phyloP scores from a whole-genome alignment of 495 filamentous ascomycete species.

The Antarctomyces pellizariae region DNA sequence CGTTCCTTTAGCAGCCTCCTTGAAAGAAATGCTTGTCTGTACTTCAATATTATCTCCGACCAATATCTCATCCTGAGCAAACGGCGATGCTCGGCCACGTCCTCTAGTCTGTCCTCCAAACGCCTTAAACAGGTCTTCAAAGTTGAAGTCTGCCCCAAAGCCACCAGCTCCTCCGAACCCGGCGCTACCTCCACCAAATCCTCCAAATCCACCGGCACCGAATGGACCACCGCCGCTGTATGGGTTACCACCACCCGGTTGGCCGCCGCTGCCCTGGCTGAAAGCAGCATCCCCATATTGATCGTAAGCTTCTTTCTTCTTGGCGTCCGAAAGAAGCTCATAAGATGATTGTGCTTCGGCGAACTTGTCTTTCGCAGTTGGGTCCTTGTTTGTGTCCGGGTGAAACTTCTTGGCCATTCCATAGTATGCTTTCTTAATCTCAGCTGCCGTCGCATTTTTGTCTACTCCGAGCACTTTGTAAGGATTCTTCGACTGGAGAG shows the following conservation, averaged over 20 bases:
- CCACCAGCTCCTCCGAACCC: constrained; percentile 27
- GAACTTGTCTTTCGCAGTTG: constrained; percentile 80
- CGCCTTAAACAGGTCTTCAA: constrained; percentile 84
- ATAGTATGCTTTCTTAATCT: constrained; percentile 98
- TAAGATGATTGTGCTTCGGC: constrained; percentile 78
- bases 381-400: constrained; percentile 91
- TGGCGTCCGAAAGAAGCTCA: constrained; percentile 71
- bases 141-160: constrained; percentile 65
- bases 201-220: constrained; percentile 28
- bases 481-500: constrained; percentile 63
- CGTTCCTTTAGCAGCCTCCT: constrained; percentile 83
- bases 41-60: constrained; percentile 89
- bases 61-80: constrained; percentile 45
- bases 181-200: constrained; percentile 22
- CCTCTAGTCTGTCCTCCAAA: constrained; percentile 40
- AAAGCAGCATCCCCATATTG: constrained; percentile 75
- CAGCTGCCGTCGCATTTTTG: constrained; percentile 52
- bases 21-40: constrained; percentile 75
- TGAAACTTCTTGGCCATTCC: constrained; percentile 95
- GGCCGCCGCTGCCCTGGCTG: constrained; percentile 50
- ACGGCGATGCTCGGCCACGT: constrained; percentile 29
- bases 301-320: constrained; percentile 82
- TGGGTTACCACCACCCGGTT: constrained; percentile 34
- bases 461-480: constrained; percentile 70
- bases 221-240: constrained; percentile 38